Conservation (phyloP, 2,329 filamentous ascomycete species). For the Coccinonectria pachysandricola region DNA sequence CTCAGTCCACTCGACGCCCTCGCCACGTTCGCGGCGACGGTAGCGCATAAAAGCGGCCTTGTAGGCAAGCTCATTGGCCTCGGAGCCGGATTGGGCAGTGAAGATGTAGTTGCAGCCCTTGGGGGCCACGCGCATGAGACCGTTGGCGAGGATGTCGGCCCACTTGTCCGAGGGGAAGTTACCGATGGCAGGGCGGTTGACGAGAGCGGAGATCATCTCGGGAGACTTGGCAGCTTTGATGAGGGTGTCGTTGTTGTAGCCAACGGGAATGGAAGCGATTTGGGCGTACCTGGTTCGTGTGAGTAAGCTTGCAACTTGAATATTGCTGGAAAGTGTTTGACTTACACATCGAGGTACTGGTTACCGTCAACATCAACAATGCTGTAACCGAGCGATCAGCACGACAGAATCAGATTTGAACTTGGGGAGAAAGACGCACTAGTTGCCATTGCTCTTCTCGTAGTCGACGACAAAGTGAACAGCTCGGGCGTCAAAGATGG, state of each 20-base stretch:
- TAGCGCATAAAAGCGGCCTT: slow-evolving; percentile 82
- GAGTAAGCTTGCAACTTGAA: too few relatives aligned
- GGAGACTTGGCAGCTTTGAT: slow-evolving; percentile 54
- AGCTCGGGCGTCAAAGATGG: slow-evolving; percentile 40
- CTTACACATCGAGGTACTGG: slow-evolving; percentile 37
- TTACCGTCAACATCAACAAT: slow-evolving; percentile 41
- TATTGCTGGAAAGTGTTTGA: too few relatives aligned
- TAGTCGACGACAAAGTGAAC: slow-evolving; percentile 45
- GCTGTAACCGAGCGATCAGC: too few relatives aligned
- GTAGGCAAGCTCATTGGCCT: slow-evolving; percentile 78
- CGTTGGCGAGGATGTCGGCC: slow-evolving; percentile 59
- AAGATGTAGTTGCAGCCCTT: slow-evolving; percentile 71
- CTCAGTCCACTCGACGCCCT: slow-evolving; percentile 57
- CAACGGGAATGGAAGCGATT: slow-evolving; percentile 74
- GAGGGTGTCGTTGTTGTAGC: slow-evolving; percentile 69
- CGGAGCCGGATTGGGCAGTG: slow-evolving; percentile 68
- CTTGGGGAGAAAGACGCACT: slow-evolving; percentile 22
- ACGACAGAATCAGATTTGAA: too few relatives aligned
- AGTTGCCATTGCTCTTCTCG: slow-evolving; percentile 41
- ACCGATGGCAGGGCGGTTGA: slow-evolving; percentile 70
- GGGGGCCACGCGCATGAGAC: slow-evolving; percentile 62
- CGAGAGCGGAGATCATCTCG: slow-evolving; percentile 62
- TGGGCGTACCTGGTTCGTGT: slow-evolving; percentile 68
- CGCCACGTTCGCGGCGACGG: slow-evolving; percentile 59
- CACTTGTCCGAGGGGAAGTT: slow-evolving; percentile 74